Conservation (phyloP, 2,329 filamentous ascomycete genomes). For the Aspergillus alliaceus region DNA sequence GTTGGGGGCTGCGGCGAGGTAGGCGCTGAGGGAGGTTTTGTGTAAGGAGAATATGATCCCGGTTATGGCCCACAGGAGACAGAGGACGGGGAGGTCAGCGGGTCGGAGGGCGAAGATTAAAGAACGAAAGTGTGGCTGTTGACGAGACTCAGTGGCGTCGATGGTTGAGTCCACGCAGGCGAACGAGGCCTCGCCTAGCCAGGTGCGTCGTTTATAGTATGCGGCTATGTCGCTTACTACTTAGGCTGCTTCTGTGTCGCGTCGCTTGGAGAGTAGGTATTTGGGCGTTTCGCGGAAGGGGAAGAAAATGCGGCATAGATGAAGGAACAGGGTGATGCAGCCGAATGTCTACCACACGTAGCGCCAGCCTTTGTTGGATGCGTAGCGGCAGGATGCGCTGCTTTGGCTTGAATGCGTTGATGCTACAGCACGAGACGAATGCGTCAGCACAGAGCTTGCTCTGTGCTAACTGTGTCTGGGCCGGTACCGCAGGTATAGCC, state of each 20-base stretch:
- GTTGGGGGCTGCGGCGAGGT: constrained; percentile 7
- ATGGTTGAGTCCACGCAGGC: constrained; percentile 19
- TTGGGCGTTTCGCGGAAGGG: constrained; percentile 20
- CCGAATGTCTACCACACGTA: constrained; percentile 25
- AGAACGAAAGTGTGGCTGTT: neutral
- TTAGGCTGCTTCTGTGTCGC: constrained; percentile 19
- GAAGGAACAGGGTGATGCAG: constrained; percentile 20
- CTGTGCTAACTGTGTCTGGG: constrained; percentile 17
- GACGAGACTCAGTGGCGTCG: constrained; percentile 2
- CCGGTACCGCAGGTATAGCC: constrained; percentile 24
- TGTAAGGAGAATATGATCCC: constrained; percentile 20
- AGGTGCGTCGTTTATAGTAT: constrained; percentile 16
- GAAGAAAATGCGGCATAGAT: constrained; percentile 19
- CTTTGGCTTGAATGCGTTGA: constrained; percentile 3
- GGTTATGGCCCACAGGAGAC: constrained; percentile 15
- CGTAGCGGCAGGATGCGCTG: constrained; percentile 20
- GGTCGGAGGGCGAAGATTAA: constrained; percentile 1
- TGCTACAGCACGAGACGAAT: neutral
- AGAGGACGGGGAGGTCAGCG: constrained; percentile 4
- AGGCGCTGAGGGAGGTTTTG: constrained; percentile 17
- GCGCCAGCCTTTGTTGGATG: constrained; percentile 24
- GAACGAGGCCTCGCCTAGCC: constrained; percentile 19
- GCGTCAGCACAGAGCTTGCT: constrained; percentile 2
- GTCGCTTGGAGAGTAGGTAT: constrained; percentile 14
- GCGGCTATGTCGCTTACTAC: constrained; percentile 20